These are phyloP conservation scores for Aspergillus sclerotioniger DNA, from an alignment of 495 filamentous ascomycete genomes.

Conservation along the genomic window DNA sequence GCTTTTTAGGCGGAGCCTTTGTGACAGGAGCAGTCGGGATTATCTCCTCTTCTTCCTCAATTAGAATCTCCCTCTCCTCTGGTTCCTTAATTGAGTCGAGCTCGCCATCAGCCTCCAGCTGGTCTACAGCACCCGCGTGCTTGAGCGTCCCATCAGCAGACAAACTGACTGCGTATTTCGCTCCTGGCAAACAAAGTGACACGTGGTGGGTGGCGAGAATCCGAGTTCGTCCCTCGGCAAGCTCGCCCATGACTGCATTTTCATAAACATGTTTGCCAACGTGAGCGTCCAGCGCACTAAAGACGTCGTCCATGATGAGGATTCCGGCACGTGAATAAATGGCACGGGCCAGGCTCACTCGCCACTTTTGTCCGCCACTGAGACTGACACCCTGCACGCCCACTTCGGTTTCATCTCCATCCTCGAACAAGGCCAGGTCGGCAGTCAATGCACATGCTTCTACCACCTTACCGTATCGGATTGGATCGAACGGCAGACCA, in stretches of 20 bases:
- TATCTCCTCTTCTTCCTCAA: not conserved
- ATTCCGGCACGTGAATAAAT: constrained; percentile 79
- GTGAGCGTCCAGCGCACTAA: constrained; percentile 67
- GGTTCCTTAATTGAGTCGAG: not conserved
- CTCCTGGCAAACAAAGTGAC: constrained; percentile 63
- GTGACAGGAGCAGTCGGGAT: not conserved
- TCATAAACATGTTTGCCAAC: constrained; percentile 78
- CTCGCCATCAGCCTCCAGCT: constrained; percentile 22
- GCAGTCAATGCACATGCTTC: constrained; percentile 69
- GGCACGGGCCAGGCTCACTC: constrained; percentile 74
- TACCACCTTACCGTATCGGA: constrained; percentile 63
- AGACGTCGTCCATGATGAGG: constrained; percentile 81
- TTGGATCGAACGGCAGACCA: constrained; percentile 63
- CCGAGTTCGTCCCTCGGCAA: constrained; percentile 68
- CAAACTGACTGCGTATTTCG: constrained; percentile 68
- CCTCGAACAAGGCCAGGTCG: constrained; percentile 69
- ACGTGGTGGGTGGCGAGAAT: constrained; percentile 83
- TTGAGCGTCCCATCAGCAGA: constrained; percentile 57
- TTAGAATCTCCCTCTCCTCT: not conserved
- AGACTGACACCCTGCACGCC: constrained; percentile 81
- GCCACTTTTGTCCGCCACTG: constrained; percentile 81
- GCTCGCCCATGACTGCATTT: constrained; percentile 65
- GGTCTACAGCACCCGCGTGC: constrained; percentile 31
- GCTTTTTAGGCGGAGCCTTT: constrained; percentile 56
- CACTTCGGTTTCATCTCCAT: constrained; percentile 77